Evolutionary conservation across 345 rosid species (phyloP), one percentile per base, ranked within the genome.

Genomic region (Euphorbia peplus): DNA sequence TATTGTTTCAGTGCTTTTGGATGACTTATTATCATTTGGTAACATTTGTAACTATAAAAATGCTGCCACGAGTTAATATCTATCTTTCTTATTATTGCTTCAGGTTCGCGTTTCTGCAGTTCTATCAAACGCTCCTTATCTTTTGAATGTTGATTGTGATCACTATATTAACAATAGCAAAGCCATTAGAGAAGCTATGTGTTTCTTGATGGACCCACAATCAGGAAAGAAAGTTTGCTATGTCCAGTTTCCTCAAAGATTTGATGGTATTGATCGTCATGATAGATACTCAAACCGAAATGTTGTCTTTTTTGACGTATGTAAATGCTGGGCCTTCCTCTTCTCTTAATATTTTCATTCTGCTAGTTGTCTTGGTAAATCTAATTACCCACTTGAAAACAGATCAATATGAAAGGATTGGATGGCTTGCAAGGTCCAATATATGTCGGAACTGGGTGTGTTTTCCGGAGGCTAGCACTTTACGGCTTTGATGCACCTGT

Each of bases 341-440:
- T 41, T 52, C 21, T 64, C 11, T 26, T 25, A 7, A 51, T 44
- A 25, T 2, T 64, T 41, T 54, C 39, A 56, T 42, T 72, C 19
- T 4, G 24, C 3, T 55, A 24, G 0, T 10, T 19, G 2, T 44
- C 3, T 39, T 41, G 54, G 69, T 47, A 50, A 69, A 53, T 22
- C 69, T 72, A 42, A 70, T 69, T 60, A 70, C 21, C 1, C 12
- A 16, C 35, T 39, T 63, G 46, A 30, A 69, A 75, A 74, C 92
- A 93, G 98, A 89, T 93, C 75, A 93, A 93, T 76, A 89, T 93
- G 98, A 93, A 93, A 83, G 98, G 98, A 59, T 79, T 91, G n/a
- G 98, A 93, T 74, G 98, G 98, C 48, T 74, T 91, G 66, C 98
- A 93, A 88, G 98, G 98, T 62, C 98, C 98, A 9, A 91, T 91